Conservation (phyloP, 108 stramenopile species). For the Nannochloropsis gaditana region DNA sequence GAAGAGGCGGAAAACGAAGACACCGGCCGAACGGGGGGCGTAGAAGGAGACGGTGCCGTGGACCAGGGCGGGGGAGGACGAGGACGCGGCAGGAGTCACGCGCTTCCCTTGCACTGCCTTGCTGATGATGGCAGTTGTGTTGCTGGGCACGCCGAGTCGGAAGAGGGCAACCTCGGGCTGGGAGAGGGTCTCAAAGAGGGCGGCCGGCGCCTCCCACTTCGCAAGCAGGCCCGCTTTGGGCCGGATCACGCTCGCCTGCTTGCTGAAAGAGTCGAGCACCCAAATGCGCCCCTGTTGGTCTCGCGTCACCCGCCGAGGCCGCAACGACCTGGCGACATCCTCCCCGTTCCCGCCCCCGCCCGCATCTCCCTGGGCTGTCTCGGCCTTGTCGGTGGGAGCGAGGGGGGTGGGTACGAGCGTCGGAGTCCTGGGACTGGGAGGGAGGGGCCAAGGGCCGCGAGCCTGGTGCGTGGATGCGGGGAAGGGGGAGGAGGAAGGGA, state of each 20-base stretch:
- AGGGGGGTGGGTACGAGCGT: neutral
- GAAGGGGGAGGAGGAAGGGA: neutral
- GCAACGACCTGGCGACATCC: neutral
- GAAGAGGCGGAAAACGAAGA: slow-evolving; percentile 39
- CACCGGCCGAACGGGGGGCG: slow-evolving; percentile 24
- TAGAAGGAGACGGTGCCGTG: neutral
- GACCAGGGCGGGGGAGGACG: neutral
- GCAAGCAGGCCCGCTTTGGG: slow-evolving; percentile 37
- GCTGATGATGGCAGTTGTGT: slow-evolving; percentile 34
- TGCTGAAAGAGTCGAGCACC: neutral
- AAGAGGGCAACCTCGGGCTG: slow-evolving; percentile 30
- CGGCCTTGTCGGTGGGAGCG: neutral
- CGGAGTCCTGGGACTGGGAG: neutral
- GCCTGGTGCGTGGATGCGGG: neutral
- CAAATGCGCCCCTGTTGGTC: neutral
- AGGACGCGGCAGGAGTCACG: neutral
- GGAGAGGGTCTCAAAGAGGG: slow-evolving; percentile 9
- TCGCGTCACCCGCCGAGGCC: neutral
- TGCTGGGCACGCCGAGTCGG: slow-evolving; percentile 35
- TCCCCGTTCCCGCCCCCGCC: neutral
- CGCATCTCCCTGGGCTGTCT: neutral
- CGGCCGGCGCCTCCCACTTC: slow-evolving; percentile 37
- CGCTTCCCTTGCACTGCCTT: slow-evolving; percentile 27
- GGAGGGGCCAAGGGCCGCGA: neutral
- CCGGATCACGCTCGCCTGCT: slow-evolving; percentile 23